Conservation (phyloP, 768 basidiomycete genomes). For the Phanerodontia chrysosporium region DNA sequence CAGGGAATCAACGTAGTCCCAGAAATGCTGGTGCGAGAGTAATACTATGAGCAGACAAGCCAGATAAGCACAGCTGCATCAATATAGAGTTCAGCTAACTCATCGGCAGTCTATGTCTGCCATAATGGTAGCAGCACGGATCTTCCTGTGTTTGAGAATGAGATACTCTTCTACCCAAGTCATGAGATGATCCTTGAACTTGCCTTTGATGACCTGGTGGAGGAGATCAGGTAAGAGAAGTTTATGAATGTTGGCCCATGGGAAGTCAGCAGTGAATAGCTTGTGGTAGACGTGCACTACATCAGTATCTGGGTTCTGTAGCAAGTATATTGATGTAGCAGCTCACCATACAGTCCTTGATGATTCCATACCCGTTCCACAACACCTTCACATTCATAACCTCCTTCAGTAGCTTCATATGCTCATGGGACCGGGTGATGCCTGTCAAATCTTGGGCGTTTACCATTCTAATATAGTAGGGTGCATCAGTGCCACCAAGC, state of each 20-base stretch:
- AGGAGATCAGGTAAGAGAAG: constrained; percentile 26
- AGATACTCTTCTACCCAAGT: constrained; percentile 27
- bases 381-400: constrained; percentile 4
- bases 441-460: too few relatives aligned
- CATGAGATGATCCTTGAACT: constrained; percentile 34
- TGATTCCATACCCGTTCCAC: constrained; percentile 15
- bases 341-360: constrained; percentile 13
- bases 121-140: constrained; percentile 16
- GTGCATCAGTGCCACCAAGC: too few relatives aligned
- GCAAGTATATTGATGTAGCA: not conserved
- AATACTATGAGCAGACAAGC: constrained; percentile 12
- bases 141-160: constrained; percentile 10
- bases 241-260: constrained; percentile 30
- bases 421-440: not conserved
- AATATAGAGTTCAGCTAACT: not conserved
- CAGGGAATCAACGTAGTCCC: constrained; percentile 14
- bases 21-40: constrained; percentile 15
- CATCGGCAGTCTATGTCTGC: constrained; percentile 30
- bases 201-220: constrained; percentile 30
- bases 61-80: too few relatives aligned
- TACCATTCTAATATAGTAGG: too few relatives aligned
- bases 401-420: constrained; percentile 5
- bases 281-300: too few relatives aligned
- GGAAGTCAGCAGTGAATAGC: constrained; percentile 32
- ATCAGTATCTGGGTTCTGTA: too few relatives aligned